Conservation (phyloP, 148 eudicot genomes). For the Vaccinium corymbosum region DNA sequence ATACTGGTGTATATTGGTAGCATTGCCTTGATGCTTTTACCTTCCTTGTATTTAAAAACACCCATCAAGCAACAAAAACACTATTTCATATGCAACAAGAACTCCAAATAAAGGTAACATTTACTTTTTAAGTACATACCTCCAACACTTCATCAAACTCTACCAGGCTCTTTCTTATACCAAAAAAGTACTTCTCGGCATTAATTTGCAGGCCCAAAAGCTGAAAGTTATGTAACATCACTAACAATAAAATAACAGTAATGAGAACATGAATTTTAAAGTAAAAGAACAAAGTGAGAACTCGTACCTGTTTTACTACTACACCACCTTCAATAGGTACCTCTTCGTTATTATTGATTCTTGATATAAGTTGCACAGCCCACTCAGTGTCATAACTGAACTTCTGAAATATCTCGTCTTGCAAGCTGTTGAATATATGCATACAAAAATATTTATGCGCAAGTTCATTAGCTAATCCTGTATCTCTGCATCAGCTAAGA, state of each 20-base stretch:
- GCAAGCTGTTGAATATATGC: conserved; percentile 54
- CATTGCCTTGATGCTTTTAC: neutral
- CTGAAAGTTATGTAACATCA: conserved; percentile 32
- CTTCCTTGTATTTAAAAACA: neutral
- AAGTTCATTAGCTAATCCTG: conserved; percentile 16
- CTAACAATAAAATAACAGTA: neutral
- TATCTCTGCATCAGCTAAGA: neutral
- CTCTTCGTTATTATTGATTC: conserved; percentile 75
- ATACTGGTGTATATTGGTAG: neutral
- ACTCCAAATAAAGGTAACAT: neutral
- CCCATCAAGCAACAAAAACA: neutral
- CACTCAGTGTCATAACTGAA: conserved; percentile 90
- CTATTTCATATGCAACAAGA: neutral
- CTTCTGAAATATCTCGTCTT: conserved; percentile 98
- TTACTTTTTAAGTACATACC: conserved; percentile 45
- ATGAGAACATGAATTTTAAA: neutral
- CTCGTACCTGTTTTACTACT: conserved; percentile 72
- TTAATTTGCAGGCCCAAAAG: conserved; percentile 80
- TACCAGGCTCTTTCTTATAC: conserved; percentile 82
- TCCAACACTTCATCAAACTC: conserved; percentile 99
- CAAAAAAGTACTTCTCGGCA: conserved; percentile 88
- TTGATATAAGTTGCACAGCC: conserved; percentile 83
- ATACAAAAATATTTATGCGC: neutral
- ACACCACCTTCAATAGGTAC: conserved; percentile 78
- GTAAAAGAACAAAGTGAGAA: conserved; percentile 9